Evolutionary conservation across 192 early-diverging fungal species (phyloP).

Genomic region (Diversispora eburnea): DNA sequence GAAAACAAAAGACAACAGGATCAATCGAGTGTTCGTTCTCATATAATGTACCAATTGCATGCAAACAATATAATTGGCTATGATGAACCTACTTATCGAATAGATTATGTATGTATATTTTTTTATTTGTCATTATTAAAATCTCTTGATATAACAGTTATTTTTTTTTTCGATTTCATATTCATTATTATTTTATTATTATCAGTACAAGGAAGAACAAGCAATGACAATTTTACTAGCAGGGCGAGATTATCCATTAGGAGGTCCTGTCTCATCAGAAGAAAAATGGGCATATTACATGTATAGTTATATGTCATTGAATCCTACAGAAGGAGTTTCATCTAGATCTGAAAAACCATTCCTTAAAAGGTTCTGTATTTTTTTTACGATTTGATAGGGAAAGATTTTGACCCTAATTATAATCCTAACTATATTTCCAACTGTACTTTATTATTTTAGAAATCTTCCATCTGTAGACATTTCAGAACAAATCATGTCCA

Average conservation of each 20-base stretch:
- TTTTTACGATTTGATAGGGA: not conserved
- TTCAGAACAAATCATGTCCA: constrained; percentile 42
- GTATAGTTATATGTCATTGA: constrained; percentile 87
- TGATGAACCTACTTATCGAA: constrained; percentile 76
- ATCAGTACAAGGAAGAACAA: constrained; percentile 48
- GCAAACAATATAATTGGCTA: constrained; percentile 64
- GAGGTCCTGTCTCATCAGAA: constrained; percentile 77
- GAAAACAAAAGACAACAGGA: constrained; percentile 46
- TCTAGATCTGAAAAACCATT: constrained; percentile 65
- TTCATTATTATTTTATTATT: not conserved
- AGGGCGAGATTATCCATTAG: constrained; percentile 83
- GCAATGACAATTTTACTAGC: constrained; percentile 78
- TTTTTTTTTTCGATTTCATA: not conserved
- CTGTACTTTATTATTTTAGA: constrained; percentile 12
- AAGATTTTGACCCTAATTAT: not conserved
- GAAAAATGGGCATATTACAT: constrained; percentile 96
- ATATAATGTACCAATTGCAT: constrained; percentile 70
- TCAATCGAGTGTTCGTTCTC: constrained; percentile 54
- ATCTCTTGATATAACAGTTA: not conserved
- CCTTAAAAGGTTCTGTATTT: constrained; percentile 51
- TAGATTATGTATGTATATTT: constrained; percentile 68
- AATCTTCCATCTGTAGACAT: constrained; percentile 29
- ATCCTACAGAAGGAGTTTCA: constrained; percentile 74
- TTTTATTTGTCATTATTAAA: not conserved
- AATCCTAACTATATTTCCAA: not conserved